Evolutionary conservation across 2,329 filamentous ascomycete genomes (phyloP).

Genomic region (Camillea tinctor): DNA sequence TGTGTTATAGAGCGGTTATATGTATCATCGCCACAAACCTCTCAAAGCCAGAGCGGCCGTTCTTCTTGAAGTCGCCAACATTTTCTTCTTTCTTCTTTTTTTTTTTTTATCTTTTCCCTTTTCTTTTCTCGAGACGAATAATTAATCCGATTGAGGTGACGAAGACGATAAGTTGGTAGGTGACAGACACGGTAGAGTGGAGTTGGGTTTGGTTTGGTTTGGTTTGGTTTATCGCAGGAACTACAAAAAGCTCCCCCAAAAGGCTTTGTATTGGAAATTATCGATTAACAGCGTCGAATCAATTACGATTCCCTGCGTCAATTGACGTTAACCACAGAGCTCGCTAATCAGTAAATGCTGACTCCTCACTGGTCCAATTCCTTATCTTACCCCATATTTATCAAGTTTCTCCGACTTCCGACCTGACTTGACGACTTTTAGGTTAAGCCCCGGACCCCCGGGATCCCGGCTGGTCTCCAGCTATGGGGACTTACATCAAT

Average conservation of each 20-base stretch:
- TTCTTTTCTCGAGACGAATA: too few species aligned
- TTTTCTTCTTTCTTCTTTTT: slow-evolving; percentile 23
- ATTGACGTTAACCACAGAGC: slow-evolving; percentile 19
- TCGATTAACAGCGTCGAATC: slow-evolving; percentile 9
- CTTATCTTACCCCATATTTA: background rate
- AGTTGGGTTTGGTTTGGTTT: slow-evolving; percentile 8
- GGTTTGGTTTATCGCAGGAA: slow-evolving; percentile 5
- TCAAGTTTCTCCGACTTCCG: slow-evolving; percentile 8
- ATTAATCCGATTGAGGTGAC: background rate
- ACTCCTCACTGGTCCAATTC: slow-evolving; percentile 14
- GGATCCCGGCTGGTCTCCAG: too few species aligned
- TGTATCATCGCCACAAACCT: slow-evolving; percentile 34
- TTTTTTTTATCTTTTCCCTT: too few species aligned
- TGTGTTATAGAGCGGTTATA: too few species aligned
- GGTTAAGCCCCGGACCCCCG: too few species aligned
- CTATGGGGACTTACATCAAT: too few species aligned
- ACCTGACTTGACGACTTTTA: background rate
- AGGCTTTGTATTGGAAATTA: background rate
- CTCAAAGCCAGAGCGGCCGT: slow-evolving; percentile 41
- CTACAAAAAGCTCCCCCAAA: background rate
- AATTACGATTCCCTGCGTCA: slow-evolving; percentile 9
- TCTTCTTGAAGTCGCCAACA: slow-evolving; percentile 43
- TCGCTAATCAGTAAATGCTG: slow-evolving; percentile 20
- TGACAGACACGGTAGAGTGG: slow-evolving; percentile 9
- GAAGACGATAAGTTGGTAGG: background rate